Evolutionary conservation across 1,139 yeast species (phyloP).

Genomic region (Ashbya aceris): DNA sequence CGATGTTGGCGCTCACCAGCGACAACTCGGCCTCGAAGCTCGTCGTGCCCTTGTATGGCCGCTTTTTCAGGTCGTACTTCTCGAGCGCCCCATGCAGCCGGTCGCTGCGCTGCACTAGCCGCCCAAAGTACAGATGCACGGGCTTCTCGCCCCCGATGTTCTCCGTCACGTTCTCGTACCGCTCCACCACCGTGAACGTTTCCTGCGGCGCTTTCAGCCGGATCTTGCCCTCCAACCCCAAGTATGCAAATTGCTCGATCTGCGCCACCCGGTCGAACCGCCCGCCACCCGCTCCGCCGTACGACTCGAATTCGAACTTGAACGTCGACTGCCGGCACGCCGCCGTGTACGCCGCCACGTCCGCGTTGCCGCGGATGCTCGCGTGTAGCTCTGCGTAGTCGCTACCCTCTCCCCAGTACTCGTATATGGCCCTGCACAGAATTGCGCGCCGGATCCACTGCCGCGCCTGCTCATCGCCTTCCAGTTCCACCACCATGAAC

Average conservation of each 20-base stretch:
- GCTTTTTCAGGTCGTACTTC: slow-evolving; percentile 66
- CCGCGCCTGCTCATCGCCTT: slow-evolving; percentile 56
- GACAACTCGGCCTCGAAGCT: slow-evolving; percentile 89
- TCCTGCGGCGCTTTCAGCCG: slow-evolving; percentile 72
- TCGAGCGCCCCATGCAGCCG: slow-evolving; percentile 59
- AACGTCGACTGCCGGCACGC: slow-evolving; percentile 43
- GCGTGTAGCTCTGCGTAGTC: slow-evolving; percentile 50
- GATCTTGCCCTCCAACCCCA: slow-evolving; percentile 70
- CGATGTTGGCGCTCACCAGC: slow-evolving; percentile 76
- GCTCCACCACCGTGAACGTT: slow-evolving; percentile 64
- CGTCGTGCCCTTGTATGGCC: slow-evolving; percentile 91
- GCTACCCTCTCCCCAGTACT: slow-evolving; percentile 70
- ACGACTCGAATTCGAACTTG: slow-evolving; percentile 74
- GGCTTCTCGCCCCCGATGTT: slow-evolving; percentile 48
- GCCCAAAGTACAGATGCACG: slow-evolving; percentile 59
- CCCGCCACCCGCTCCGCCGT: slow-evolving; percentile 54
- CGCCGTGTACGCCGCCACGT: slow-evolving; percentile 14
- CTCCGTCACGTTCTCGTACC: slow-evolving; percentile 43
- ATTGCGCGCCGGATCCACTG: slow-evolving; percentile 59
- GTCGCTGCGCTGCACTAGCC: slow-evolving; percentile 57
- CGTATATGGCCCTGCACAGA: slow-evolving; percentile 68
- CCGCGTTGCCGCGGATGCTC: slow-evolving; percentile 35
- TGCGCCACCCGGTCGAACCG: slow-evolving; percentile 43
- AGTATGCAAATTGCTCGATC: slow-evolving; percentile 64
- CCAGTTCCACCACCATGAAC: slow-evolving; percentile 57